phyloP scores from a whole-genome alignment of 345 rosid species.

The Ricinus communis region DNA sequence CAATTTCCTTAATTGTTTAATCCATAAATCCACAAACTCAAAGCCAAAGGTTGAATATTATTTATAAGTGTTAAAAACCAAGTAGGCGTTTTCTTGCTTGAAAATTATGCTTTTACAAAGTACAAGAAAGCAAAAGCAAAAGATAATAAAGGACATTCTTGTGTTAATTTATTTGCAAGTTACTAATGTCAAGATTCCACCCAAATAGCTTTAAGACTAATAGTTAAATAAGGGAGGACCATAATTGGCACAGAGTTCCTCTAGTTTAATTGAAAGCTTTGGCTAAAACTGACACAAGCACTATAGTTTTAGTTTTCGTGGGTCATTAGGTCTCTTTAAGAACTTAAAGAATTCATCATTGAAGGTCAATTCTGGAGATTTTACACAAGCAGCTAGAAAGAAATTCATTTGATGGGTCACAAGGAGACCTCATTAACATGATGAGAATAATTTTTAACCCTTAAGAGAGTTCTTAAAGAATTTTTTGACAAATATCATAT shows the following conservation, averaged over 20 bases:
- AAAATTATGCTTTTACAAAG: background rate
- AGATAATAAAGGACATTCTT: background rate
- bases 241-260: background rate
- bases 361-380: background rate
- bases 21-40: background rate
- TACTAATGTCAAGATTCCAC: background rate
- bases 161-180: background rate
- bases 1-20: background rate
- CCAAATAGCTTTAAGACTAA: background rate
- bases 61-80: background rate
- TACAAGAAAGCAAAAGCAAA: background rate
- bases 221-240: background rate
- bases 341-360: background rate
- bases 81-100: background rate
- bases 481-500: background rate
- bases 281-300: background rate
- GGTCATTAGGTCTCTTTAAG: background rate
- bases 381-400: background rate
- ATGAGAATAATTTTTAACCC: background rate
- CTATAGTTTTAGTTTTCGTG: background rate
- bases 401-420: background rate
- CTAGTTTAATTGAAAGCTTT: background rate
- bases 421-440: background rate
- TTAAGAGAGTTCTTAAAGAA: background rate
- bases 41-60: background rate